Evolutionary conservation across 768 basidiomycete genomes (phyloP).

Genomic region (Suillus fuscotomentosus): DNA sequence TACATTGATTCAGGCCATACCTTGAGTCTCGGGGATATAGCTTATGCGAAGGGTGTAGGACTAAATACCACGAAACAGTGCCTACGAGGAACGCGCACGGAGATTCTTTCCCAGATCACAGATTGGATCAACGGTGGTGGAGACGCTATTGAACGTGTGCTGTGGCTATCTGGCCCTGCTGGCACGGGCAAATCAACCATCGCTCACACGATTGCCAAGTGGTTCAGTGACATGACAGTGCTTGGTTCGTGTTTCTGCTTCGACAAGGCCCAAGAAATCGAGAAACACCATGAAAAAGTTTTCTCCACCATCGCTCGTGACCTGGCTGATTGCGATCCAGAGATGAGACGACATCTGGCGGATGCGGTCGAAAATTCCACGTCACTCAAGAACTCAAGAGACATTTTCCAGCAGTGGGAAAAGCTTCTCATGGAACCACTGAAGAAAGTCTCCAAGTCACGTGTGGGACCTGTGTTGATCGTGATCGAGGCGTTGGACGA

Average conservation of each 20-base stretch:
- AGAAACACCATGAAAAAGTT: slow-evolving; percentile 11
- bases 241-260: slow-evolving; percentile 22
- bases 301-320: slow-evolving; percentile 31
- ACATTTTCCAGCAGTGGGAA: slow-evolving; percentile 12
- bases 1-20: not conserved
- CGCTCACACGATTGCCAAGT: slow-evolving; percentile 15
- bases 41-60: slow-evolving; percentile 1
- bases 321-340: slow-evolving; percentile 15
- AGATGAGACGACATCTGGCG: not conserved
- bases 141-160: slow-evolving; percentile 2
- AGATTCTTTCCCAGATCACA: slow-evolving; percentile 13
- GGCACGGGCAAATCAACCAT: slow-evolving; percentile 32
- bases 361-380: not conserved
- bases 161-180: slow-evolving; percentile 11
- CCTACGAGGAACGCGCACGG: slow-evolving; percentile 12
- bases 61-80: slow-evolving; percentile 8
- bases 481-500: no score
- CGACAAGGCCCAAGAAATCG: not conserved
- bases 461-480: not conserved
- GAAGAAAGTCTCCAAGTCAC: not conserved
- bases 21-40: not conserved
- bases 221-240: slow-evolving; percentile 6
- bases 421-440: slow-evolving; percentile 17
- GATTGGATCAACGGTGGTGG: slow-evolving; percentile 13
- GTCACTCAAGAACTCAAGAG: not conserved